Percentiles rank a stretch among this genome's conserved stretches.
These are phyloP conservation scores for Copromyces sp. DNA, from an alignment of 495 filamentous ascomycete species.

Conservation along the genomic window DNA sequence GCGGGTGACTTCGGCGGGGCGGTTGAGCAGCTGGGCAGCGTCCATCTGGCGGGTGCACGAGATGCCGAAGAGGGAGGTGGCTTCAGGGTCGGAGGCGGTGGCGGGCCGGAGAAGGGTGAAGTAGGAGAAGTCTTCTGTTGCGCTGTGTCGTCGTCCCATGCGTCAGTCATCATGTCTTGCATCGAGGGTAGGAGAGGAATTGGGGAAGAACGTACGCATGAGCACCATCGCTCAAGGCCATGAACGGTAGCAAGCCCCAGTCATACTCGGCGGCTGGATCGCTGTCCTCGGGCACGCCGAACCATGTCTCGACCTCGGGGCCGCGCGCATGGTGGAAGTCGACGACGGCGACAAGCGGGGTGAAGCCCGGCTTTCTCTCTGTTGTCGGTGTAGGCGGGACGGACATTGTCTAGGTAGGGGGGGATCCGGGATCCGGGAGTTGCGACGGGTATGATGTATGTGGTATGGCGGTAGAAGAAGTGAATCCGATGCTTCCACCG, in stretches of 20 bases:
- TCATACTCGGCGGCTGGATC: slow-evolving; percentile 82
- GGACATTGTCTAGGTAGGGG: slow-evolving; percentile 10
- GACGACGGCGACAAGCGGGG: slow-evolving; percentile 75
- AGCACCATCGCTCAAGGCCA: slow-evolving; percentile 94
- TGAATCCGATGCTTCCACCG: neutral
- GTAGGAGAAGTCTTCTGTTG: slow-evolving; percentile 93
- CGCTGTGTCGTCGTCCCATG: slow-evolving; percentile 31
- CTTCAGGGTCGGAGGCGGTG: slow-evolving; percentile 34
- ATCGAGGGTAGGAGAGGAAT: neutral
- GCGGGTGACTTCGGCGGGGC: slow-evolving; percentile 81
- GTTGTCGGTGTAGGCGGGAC: slow-evolving; percentile 19
- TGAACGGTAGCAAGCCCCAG: slow-evolving; percentile 89
- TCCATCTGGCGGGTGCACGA: slow-evolving; percentile 90
- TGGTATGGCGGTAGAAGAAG: neutral
- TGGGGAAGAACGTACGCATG: slow-evolving; percentile 58
- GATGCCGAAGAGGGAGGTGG: slow-evolving; percentile 87
- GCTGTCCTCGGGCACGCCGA: slow-evolving; percentile 63
- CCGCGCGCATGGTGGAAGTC: slow-evolving; percentile 97
- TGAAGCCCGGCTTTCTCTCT: slow-evolving; percentile 21
- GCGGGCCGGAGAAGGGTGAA: slow-evolving; percentile 78
- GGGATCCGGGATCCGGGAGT: neutral
- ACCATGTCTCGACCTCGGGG: slow-evolving; percentile 88
- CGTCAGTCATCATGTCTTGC: neutral
- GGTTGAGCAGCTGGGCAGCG: slow-evolving; percentile 60
- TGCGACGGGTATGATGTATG: neutral